Evolutionary conservation across 176 grass and related monocot genomes (phyloP).

Genomic region (Ananas comosus): DNA sequence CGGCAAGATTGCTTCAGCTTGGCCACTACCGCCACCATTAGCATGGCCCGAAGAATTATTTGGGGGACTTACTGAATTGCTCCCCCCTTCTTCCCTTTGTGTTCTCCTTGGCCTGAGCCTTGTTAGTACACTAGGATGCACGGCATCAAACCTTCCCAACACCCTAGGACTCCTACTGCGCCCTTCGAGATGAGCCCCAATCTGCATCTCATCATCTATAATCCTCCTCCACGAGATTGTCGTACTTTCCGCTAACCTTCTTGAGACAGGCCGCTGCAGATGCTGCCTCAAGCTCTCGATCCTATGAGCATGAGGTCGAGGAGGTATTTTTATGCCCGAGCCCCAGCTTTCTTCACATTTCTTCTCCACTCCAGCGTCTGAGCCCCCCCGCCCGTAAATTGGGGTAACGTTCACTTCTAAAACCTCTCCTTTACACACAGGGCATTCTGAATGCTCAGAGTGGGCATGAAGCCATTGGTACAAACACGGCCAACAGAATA

Average conservation of each 20-base stretch:
- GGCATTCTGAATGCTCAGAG: constrained; percentile 45
- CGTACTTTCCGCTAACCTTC: constrained; percentile 19
- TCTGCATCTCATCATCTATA: constrained; percentile 26
- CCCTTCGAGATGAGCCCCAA: not conserved
- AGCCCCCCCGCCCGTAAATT: constrained; percentile 66
- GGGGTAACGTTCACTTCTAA: constrained; percentile 48
- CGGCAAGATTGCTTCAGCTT: constrained; percentile 3
- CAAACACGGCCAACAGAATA: constrained; percentile 91
- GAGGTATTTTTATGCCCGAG: constrained; percentile 35
- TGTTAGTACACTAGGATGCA: not conserved
- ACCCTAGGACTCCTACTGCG: not conserved
- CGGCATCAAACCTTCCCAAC: not conserved
- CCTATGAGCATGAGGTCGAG: constrained; percentile 48
- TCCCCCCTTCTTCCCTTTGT: constrained; percentile 1
- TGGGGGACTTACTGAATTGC: not conserved
- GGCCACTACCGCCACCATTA: not conserved
- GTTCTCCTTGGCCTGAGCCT: constrained; percentile 1
- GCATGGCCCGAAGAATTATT: not conserved
- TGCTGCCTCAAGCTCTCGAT: constrained; percentile 43
- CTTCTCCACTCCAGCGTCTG: not conserved
- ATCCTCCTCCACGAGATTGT: constrained; percentile 26
- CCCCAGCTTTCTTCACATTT: constrained; percentile 2
- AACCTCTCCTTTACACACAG: constrained; percentile 78
- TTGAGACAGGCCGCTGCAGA: constrained; percentile 22
- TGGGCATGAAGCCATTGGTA: constrained; percentile 58